Evolutionary conservation across 345 rosid genomes (phyloP).

Genomic region (Linum usitatissimum): DNA sequence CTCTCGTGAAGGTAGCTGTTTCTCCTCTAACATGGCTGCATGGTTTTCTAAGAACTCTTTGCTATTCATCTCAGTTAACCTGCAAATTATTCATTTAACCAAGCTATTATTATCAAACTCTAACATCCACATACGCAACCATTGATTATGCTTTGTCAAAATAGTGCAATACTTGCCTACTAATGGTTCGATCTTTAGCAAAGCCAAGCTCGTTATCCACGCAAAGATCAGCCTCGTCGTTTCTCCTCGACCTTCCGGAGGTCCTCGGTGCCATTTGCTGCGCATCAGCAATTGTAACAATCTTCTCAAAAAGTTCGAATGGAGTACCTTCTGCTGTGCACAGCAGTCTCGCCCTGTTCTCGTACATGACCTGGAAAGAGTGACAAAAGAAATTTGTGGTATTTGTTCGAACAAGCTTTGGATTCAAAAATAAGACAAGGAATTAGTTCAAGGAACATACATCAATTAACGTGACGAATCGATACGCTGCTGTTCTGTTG

Average conservation of each 20-base stretch:
- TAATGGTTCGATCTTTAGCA: conserved; percentile 93
- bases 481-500: conserved; percentile 80
- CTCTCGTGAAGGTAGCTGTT: conserved; percentile 15
- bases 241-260: conserved; percentile 69
- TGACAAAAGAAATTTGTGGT: neutral
- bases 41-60: conserved; percentile 83
- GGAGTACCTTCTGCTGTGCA: conserved; percentile 90
- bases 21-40: conserved; percentile 25
- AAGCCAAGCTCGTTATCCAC: conserved; percentile 94
- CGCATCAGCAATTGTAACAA: conserved; percentile 74
- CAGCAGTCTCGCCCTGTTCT: conserved; percentile 65
- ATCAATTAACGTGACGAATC: conserved; percentile 89
- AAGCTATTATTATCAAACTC: too few species aligned
- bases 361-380: conserved; percentile 79
- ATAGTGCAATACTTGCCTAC: conserved; percentile 38
- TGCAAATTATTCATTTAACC: conserved; percentile 16
- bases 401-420: neutral
- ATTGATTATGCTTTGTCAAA: too few species aligned
- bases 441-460: conserved; percentile 26
- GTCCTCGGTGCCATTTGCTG: conserved; percentile 67
- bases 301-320: conserved; percentile 47
- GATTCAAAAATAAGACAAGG: neutral
- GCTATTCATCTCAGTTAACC: conserved; percentile 96
- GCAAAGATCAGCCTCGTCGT: conserved; percentile 67
- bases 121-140: too few species aligned